phyloP scores from a whole-genome alignment of 2,329 filamentous ascomycete species.

The Colletotrichum karsti region DNA sequence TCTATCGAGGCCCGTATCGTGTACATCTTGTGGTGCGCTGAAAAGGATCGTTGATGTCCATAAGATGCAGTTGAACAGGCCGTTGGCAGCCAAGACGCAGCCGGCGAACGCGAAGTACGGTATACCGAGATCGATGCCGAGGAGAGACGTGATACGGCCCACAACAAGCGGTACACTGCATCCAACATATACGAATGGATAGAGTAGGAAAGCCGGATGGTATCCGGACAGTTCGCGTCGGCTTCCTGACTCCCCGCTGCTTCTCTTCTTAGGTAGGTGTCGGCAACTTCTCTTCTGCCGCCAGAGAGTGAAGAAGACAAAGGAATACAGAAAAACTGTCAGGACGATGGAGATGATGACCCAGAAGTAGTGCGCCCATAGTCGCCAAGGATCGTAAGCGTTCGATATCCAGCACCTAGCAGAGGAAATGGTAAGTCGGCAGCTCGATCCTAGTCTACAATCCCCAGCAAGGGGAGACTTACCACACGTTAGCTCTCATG shows the following conservation, averaged over 20 bases:
- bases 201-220: slow-evolving; percentile 60
- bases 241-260: neutral
- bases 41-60: slow-evolving; percentile 35
- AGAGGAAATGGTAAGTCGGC: neutral
- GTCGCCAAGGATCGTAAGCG: slow-evolving; percentile 57
- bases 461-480: neutral
- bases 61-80: slow-evolving; percentile 50
- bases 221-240: slow-evolving; percentile 2
- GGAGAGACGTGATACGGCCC: slow-evolving; percentile 65
- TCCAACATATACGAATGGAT: slow-evolving; percentile 70
- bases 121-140: slow-evolving; percentile 52
- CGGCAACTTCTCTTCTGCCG: slow-evolving; percentile 26
- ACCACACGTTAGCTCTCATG: slow-evolving; percentile 25
- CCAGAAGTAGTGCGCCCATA: slow-evolving; percentile 71
- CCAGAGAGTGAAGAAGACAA: slow-evolving; percentile 48
- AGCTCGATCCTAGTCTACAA: neutral
- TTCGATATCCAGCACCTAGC: slow-evolving; percentile 69
- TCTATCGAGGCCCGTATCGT: slow-evolving; percentile 32
- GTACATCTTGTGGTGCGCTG: slow-evolving; percentile 41
- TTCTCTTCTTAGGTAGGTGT: neutral
- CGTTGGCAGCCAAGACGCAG: slow-evolving; percentile 58
- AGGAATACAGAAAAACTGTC: slow-evolving; percentile 47
- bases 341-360: slow-evolving; percentile 56
- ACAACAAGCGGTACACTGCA: slow-evolving; percentile 68
- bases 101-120: slow-evolving; percentile 61